Evolutionary conservation across 306 rosid genomes (phyloP), one percentile per base, ranked within the genome.

Genomic region (Alnus rubra): DNA sequence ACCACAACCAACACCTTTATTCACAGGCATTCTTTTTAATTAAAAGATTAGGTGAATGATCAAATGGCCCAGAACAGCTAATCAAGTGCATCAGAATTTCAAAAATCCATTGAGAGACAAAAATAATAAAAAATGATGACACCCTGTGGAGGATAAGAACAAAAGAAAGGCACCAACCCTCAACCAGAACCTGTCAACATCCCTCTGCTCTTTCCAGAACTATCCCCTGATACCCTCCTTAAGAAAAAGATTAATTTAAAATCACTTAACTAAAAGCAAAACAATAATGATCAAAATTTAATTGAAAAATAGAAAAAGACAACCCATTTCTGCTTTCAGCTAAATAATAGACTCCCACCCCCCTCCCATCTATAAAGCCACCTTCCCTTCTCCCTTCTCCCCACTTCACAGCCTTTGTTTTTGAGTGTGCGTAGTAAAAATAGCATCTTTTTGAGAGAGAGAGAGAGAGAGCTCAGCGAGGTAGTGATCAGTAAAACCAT

Each of bases 201-300:
- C 78, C 76, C n/a, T 44, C 55, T 0, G 48, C 39, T 30, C 81
- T 80, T 88, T 87, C 94, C 83, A 88, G 88, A 88, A 89, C 59
- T 39, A 71, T 7, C 50, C 59, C 49, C 59, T 42, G 18, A 51
- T 31, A 49, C 77, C 58, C 12, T 18, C 48, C 18, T 42, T 14
- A 9, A 28, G 28, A 19, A 47, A 45, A 49, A 28, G 53, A 39
- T 31, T 48, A 74, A 47, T 7, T 67, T 74, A 63, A 2, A 53
- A 30, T 54, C 31, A 4, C 14, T 39, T 51, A n/a, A 44, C 52
- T 13, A 53, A 63, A 63, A 78, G 56, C 75, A 76, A 74, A 53
- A 48, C 47, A 59, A 73, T 18, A 33, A 11, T 54, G 30, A 18
- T 5, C 2, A 65, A 4, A 16, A 28, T 23, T 50, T 23, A 19